Conservation (phyloP, 352 stramenopile species). For the Pythium coloratum region DNA sequence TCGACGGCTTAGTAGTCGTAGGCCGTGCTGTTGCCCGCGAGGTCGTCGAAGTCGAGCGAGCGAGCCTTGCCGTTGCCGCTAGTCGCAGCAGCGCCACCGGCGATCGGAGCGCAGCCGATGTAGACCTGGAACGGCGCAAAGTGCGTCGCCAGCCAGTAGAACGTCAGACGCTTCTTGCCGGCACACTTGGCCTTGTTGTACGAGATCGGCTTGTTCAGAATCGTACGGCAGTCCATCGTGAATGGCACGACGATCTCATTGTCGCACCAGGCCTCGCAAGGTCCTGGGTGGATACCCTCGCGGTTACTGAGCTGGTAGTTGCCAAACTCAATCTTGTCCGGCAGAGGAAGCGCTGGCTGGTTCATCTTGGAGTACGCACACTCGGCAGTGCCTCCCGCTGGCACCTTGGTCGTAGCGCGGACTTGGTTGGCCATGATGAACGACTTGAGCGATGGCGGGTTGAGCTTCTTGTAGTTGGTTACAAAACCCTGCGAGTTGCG, state of each 20-base stretch:
- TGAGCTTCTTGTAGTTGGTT: too few relatives aligned
- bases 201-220: constrained; percentile 19
- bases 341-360: not conserved
- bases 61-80: too few relatives aligned
- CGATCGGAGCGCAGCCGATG: constrained; percentile 5
- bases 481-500: too few relatives aligned
- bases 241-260: constrained; percentile 40
- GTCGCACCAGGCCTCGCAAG: constrained; percentile 47
- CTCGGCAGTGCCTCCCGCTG: constrained; percentile 1
- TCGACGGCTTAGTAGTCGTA: too few relatives aligned
- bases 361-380: constrained; percentile 8
- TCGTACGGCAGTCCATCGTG: constrained; percentile 31
- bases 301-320: constrained; percentile 5
- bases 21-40: too few relatives aligned
- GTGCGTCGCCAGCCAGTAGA: constrained; percentile 56
- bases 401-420: not conserved
- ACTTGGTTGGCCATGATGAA: constrained; percentile 17
- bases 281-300: constrained; percentile 25
- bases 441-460: not conserved
- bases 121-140: constrained; percentile 49
- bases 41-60: too few relatives aligned
- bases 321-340: constrained; percentile 10
- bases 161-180: constrained; percentile 38
- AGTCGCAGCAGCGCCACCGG: not conserved
- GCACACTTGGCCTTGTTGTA: constrained; percentile 38